These are phyloP conservation scores for Trifolium repens DNA, from an alignment of 306 rosid genomes.

Conservation along the genomic window DNA sequence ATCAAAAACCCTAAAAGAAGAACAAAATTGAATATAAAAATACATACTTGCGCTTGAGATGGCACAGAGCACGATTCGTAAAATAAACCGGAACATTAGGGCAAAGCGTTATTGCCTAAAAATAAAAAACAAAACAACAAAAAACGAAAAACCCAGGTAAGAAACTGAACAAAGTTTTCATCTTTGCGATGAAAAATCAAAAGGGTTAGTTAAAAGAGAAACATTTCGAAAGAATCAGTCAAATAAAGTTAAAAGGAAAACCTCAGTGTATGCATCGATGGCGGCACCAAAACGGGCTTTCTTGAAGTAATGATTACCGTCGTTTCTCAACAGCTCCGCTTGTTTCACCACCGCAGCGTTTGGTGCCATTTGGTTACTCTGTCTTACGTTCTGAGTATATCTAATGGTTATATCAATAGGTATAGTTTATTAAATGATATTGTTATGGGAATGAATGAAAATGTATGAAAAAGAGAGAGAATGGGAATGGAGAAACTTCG, in stretches of 20 bases:
- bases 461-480: not conserved
- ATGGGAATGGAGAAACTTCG: constrained; percentile 5
- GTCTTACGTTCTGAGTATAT: not conserved
- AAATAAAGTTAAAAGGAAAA: not conserved
- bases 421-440: not conserved
- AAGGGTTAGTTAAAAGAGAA: not conserved
- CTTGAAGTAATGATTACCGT: constrained; percentile 81
- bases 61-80: constrained; percentile 95
- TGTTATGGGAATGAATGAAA: not conserved
- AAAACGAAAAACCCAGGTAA: not conserved
- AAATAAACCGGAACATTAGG: constrained; percentile 79
- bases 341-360: constrained; percentile 50
- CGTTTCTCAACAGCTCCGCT: constrained; percentile 70
- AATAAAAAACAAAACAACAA: not conserved
- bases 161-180: not conserved
- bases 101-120: constrained; percentile 61
- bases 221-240: not conserved
- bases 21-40: not conserved
- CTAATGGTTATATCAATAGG: not conserved
- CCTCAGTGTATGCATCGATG: constrained; percentile 96
- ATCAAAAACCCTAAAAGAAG: constrained; percentile 8
- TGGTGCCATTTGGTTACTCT: constrained; percentile 50
- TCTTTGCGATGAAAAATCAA: not conserved
- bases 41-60: constrained; percentile 90
- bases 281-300: constrained; percentile 85